phyloP scores from a whole-genome alignment of 768 basidiomycete genomes.

The Boletus rubescentipes region DNA sequence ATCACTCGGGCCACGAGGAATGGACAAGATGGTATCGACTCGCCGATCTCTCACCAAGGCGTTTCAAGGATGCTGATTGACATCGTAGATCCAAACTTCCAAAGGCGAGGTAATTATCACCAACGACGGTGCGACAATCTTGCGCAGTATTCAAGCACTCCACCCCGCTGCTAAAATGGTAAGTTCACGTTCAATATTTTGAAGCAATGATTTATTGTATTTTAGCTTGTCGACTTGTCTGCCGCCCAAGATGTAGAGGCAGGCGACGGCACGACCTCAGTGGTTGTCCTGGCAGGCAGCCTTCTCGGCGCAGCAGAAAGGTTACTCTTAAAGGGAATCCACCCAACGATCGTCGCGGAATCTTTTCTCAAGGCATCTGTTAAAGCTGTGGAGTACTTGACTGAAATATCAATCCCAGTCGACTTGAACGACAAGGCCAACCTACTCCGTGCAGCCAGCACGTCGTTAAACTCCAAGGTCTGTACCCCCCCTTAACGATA shows the following conservation, averaged over 20 bases:
- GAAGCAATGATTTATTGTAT: neutral
- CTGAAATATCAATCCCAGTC: constrained; percentile 89
- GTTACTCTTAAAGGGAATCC: constrained; percentile 94
- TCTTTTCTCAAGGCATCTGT: constrained; percentile 89
- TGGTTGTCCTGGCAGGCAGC: constrained; percentile 94
- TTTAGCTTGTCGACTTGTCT: constrained; percentile 92
- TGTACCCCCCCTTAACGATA: constrained; percentile 5
- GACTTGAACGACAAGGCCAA: constrained; percentile 85
- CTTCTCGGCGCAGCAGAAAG: constrained; percentile 94
- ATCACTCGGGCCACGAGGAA: constrained; percentile 93
- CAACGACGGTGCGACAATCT: constrained; percentile 97
- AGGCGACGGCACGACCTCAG: constrained; percentile 96
- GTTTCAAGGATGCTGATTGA: constrained; percentile 11
- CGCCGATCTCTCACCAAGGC: constrained; percentile 11
- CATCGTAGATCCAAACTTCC: constrained; percentile 82
- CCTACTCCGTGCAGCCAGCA: constrained; percentile 89
- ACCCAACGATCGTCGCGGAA: constrained; percentile 96
- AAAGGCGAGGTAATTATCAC: constrained; percentile 98
- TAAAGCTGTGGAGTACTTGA: constrained; percentile 92
- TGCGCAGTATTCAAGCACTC: constrained; percentile 92
- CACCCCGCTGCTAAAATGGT: constrained; percentile 99
- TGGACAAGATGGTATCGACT: constrained; percentile 94
- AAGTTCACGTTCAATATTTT: neutral
- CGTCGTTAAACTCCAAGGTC: constrained; percentile 95
- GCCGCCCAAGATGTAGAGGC: constrained; percentile 98